Conservation (phyloP, 805 yeast genomes). For the Debaryomyces tyrocola region DNA sequence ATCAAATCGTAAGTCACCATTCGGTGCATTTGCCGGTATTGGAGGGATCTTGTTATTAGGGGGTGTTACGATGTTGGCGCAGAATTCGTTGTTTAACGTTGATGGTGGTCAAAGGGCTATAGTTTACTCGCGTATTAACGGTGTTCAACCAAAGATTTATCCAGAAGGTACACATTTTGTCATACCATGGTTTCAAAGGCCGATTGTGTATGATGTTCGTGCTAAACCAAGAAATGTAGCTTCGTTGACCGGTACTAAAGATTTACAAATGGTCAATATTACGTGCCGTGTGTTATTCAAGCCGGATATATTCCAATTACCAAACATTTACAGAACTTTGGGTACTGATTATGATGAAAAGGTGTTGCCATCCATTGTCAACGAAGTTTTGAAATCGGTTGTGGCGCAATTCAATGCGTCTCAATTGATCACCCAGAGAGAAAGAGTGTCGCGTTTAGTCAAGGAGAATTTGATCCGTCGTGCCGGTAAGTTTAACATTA, state of each 20-base stretch:
- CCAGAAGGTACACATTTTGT: constrained; percentile 94
- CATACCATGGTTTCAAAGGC: constrained; percentile 93
- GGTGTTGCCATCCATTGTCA: constrained; percentile 95
- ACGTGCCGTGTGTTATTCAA: constrained; percentile 96
- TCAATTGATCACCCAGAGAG: constrained; percentile 98
- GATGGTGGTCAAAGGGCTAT: constrained; percentile 99
- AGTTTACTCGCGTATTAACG: constrained; percentile 82
- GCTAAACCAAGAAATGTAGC: constrained; percentile 97
- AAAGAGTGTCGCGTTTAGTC: constrained; percentile 86
- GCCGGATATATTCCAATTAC: constrained; percentile 78
- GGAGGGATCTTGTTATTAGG: constrained; percentile 43
- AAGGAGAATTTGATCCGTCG: constrained; percentile 89
- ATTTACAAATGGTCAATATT: constrained; percentile 97
- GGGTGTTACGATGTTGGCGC: constrained; percentile 40
- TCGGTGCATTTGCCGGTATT: constrained; percentile 40
- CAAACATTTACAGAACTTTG: constrained; percentile 84
- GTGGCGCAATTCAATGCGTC: constrained; percentile 99
- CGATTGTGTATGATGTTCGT: constrained; percentile 89
- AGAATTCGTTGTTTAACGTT: constrained; percentile 56
- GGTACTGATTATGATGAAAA: constrained; percentile 96
- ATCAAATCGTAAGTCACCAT: constrained; percentile 31
- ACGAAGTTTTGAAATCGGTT: constrained; percentile 93
- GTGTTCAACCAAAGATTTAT: constrained; percentile 79
- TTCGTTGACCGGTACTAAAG: constrained; percentile 96
- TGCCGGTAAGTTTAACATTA: constrained; percentile 83